These are phyloP conservation scores for Inonotus hispidus DNA, from an alignment of 1,284 basidiomycete species.

Conservation along the genomic window DNA sequence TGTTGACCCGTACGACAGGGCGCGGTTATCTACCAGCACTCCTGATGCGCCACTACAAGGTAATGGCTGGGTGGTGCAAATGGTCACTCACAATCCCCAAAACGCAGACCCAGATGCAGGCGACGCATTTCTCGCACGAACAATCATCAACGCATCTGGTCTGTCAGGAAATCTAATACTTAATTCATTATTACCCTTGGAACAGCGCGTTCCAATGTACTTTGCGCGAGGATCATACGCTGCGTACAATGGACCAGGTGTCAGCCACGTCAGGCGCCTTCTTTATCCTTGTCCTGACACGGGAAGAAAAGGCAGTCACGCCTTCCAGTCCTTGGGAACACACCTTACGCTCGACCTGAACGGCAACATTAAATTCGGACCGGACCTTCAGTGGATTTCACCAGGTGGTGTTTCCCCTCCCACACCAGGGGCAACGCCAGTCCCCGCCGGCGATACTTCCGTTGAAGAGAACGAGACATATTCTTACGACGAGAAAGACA, in stretches of 20 bases:
- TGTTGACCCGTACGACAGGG: constrained; percentile 53
- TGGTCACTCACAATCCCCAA: constrained; percentile 41
- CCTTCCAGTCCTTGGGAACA: constrained; percentile 80
- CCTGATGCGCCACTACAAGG: constrained; percentile 31
- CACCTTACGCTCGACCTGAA: constrained; percentile 88
- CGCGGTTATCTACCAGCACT: constrained; percentile 24
- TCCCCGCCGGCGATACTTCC: background rate
- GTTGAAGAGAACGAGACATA: constrained; percentile 26
- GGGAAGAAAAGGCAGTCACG: constrained; percentile 40
- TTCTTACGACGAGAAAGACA: constrained; percentile 38
- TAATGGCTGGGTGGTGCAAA: constrained; percentile 71
- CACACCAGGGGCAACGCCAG: background rate
- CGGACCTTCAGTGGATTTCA: constrained; percentile 86
- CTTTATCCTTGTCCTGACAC: constrained; percentile 86
- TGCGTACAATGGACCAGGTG: constrained; percentile 76
- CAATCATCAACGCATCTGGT: constrained; percentile 86
- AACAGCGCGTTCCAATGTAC: constrained; percentile 60
- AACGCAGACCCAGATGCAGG: constrained; percentile 29
- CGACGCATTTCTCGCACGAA: constrained; percentile 78
- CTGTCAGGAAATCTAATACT: constrained; percentile 69
- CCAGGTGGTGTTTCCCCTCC: constrained; percentile 25
- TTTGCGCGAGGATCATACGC: constrained; percentile 84
- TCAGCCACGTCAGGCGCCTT: constrained; percentile 61
- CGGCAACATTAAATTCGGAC: constrained; percentile 88
- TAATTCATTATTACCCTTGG: constrained; percentile 61